Conservation (phyloP, 257 asterid genomes). For the Plantago elongata region DNA sequence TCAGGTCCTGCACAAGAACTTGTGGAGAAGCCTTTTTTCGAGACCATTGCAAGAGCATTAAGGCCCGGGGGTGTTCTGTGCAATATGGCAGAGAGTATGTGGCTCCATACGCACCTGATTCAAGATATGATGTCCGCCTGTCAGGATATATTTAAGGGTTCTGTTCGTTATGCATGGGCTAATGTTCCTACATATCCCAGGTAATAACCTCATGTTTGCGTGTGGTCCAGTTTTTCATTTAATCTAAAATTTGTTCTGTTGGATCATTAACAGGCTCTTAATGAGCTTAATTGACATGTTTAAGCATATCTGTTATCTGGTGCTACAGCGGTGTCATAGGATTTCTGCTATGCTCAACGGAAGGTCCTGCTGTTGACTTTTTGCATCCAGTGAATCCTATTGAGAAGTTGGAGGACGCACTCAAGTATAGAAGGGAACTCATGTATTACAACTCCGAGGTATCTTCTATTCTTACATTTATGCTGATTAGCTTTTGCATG, state of each 20-base stretch:
- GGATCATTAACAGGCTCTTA: no score
- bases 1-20: slow-evolving; percentile 97
- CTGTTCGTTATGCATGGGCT: slow-evolving; percentile 92
- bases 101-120: slow-evolving; percentile 98
- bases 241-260: background rate
- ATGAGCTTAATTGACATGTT: no score
- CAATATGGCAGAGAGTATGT: slow-evolving; percentile 98
- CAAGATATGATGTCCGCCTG: slow-evolving; percentile 79
- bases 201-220: slow-evolving; percentile 20
- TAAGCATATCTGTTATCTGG: slow-evolving; percentile 18
- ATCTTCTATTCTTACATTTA: slow-evolving; percentile 9
- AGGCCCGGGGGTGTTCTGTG: slow-evolving; percentile 96
- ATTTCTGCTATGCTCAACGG: slow-evolving; percentile 74
- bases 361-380: slow-evolving; percentile 83
- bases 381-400: slow-evolving; percentile 85
- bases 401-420: slow-evolving; percentile 74
- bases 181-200: slow-evolving; percentile 97
- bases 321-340: slow-evolving; percentile 80
- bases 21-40: slow-evolving; percentile 88
- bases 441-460: slow-evolving; percentile 91
- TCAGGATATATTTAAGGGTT: slow-evolving; percentile 72
- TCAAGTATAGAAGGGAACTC: slow-evolving; percentile 56
- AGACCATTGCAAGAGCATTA: slow-evolving; percentile 72
- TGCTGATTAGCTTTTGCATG: no score
- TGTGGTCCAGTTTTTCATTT: no score